A percentile compares a stretch with the other conserved stretches of the same genome.
Evolutionary conservation across 2,329 filamentous ascomycete species (phyloP).

Genomic region (Trichoderma oligosporum): DNA sequence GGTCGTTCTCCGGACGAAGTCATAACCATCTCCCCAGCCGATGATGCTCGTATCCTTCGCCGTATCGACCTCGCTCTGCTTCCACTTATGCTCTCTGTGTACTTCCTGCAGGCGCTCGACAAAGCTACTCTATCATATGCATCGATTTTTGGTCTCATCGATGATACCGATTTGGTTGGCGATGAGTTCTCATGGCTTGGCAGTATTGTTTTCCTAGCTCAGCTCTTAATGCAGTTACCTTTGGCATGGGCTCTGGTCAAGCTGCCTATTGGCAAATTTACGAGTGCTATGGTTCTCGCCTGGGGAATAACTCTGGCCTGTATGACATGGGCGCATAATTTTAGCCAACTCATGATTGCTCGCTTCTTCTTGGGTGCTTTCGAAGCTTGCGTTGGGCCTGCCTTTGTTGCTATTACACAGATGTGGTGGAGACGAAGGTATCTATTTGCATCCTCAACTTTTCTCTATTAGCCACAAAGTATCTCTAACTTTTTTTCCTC

Average conservation of each 20-base stretch:
- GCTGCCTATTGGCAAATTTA: slow-evolving; percentile 58
- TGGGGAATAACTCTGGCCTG: slow-evolving; percentile 52
- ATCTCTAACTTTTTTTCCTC: background rate
- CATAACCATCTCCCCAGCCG: slow-evolving; percentile 32
- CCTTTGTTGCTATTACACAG: slow-evolving; percentile 54
- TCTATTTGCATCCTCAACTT: background rate
- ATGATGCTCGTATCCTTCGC: slow-evolving; percentile 35
- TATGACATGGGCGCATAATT: slow-evolving; percentile 51
- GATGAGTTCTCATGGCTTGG: slow-evolving; percentile 59
- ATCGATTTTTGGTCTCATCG: slow-evolving; percentile 59
- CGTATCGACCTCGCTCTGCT: slow-evolving; percentile 41
- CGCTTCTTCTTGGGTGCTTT: slow-evolving; percentile 57
- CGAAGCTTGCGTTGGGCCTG: slow-evolving; percentile 46
- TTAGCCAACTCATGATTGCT: slow-evolving; percentile 46
- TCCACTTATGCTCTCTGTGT: slow-evolving; percentile 52
- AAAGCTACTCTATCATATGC: slow-evolving; percentile 60
- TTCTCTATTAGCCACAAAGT: no score
- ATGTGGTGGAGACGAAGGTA: slow-evolving; percentile 58
- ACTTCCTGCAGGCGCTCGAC: slow-evolving; percentile 61
- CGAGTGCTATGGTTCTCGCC: slow-evolving; percentile 51
- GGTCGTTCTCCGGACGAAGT: slow-evolving; percentile 35
- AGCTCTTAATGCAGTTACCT: slow-evolving; percentile 55
- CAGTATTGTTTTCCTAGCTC: slow-evolving; percentile 58
- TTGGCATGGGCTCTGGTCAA: slow-evolving; percentile 57
- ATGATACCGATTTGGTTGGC: slow-evolving; percentile 54